Evolutionary conservation across 2,329 filamentous ascomycete species (phyloP).

Genomic region (Colletotrichum godetiae): DNA sequence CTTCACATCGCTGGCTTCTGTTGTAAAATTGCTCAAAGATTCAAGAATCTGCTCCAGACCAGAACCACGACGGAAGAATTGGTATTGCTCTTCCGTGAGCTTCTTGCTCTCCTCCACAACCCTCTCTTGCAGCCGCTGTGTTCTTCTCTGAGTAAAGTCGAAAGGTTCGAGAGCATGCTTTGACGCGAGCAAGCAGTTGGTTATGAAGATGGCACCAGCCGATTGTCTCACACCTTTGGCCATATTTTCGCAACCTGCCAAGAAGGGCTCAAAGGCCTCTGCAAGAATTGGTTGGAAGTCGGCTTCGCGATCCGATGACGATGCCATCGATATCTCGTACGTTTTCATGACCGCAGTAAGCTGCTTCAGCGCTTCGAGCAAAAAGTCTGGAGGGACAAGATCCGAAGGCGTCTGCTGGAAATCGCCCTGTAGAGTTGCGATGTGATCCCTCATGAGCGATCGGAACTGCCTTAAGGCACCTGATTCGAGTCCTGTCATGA

Average conservation of each 20-base stretch:
- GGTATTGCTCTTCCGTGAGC: constrained; percentile 75
- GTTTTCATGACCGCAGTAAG: constrained; percentile 84
- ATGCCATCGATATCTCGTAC: constrained; percentile 83
- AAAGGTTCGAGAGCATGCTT: constrained; percentile 66
- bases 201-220: constrained; percentile 73
- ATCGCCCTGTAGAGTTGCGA: constrained; percentile 78
- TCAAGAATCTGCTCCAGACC: constrained; percentile 75
- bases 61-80: constrained; percentile 79
- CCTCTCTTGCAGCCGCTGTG: constrained; percentile 65
- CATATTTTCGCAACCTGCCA: constrained; percentile 79
- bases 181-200: constrained; percentile 77
- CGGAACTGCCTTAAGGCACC: constrained; percentile 87
- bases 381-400: constrained; percentile 81
- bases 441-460: constrained; percentile 82
- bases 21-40: constrained; percentile 57
- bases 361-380: constrained; percentile 83
- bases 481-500: constrained; percentile 75
- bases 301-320: constrained; percentile 67
- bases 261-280: constrained; percentile 87
- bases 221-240: constrained; percentile 70
- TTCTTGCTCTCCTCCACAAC: constrained; percentile 66
- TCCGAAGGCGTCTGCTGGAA: constrained; percentile 77
- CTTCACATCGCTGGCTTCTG: constrained; percentile 55
- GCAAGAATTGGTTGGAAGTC: constrained; percentile 81
- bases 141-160: constrained; percentile 70